Conservation (phyloP, 148 eudicot genomes). For the Camellia japonica region DNA sequence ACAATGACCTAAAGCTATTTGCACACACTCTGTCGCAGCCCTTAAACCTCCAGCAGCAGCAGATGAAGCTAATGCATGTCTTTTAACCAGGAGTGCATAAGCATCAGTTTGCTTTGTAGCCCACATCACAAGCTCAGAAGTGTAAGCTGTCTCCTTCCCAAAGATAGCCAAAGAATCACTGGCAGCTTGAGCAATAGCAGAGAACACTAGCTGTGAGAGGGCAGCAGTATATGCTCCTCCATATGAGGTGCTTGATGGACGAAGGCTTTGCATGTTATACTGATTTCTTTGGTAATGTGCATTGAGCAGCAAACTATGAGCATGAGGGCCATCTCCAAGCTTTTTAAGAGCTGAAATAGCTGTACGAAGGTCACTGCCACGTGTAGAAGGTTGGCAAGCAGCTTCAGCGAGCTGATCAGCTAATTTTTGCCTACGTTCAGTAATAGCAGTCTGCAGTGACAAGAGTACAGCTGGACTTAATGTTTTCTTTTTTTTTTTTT, state of each 20-base stretch:
- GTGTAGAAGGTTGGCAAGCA: conserved; percentile 92
- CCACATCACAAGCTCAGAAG: conserved; percentile 95
- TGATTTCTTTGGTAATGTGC: conserved; percentile 89
- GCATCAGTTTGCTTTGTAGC: conserved; percentile 89
- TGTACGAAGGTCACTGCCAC: conserved; percentile 90
- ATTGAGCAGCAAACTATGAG: conserved; percentile 79
- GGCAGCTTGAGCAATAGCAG: background rate
- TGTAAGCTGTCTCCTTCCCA: conserved; percentile 78
- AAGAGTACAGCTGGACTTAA: conserved; percentile 46
- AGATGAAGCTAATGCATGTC: conserved; percentile 94
- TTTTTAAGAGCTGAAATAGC: conserved; percentile 81
- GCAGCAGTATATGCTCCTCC: conserved; percentile 66
- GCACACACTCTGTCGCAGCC: conserved; percentile 98
- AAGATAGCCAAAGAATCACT: conserved; percentile 80
- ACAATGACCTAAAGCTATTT: conserved; percentile 95
- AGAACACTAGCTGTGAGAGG: too few species aligned
- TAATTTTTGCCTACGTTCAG: conserved; percentile 72
- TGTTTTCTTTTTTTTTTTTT: conserved; percentile 65
- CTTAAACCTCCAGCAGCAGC: conserved; percentile 98
- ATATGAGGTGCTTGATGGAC: conserved; percentile 96
- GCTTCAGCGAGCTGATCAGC: conserved; percentile 98
- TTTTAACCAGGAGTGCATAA: conserved; percentile 81
- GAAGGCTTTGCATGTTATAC: conserved; percentile 84
- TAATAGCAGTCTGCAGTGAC: conserved; percentile 61
- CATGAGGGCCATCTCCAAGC: conserved; percentile 98